phyloP scores from a whole-genome alignment of 345 rosid species.

The Turritis glabra region DNA sequence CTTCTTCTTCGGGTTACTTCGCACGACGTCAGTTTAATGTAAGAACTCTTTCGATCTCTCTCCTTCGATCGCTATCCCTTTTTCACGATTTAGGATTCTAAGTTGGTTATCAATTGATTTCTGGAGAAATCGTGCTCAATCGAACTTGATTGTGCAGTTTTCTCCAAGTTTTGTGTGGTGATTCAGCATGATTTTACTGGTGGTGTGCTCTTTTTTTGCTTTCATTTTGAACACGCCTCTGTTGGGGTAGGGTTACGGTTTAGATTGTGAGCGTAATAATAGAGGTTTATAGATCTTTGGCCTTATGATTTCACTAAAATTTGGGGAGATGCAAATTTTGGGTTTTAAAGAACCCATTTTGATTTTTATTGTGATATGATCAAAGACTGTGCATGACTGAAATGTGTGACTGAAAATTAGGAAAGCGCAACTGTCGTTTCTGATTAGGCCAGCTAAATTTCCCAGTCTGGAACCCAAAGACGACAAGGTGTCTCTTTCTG shows the following conservation, averaged over 20 bases:
- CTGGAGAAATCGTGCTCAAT: neutral
- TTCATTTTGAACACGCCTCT: neutral
- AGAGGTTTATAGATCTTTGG: slow-evolving; percentile 2
- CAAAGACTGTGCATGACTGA: slow-evolving; percentile 27
- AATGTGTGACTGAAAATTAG: slow-evolving; percentile 13
- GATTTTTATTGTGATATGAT: neutral
- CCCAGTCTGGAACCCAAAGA: neutral
- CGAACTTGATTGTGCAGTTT: neutral
- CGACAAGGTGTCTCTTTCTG: slow-evolving; percentile 17
- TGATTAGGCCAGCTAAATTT: neutral
- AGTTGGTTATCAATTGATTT: neutral
- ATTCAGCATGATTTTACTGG: neutral
- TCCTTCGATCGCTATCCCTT: neutral
- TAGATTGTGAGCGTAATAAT: neutral
- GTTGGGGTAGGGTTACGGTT: neutral
- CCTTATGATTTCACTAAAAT: neutral
- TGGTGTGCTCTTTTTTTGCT: neutral
- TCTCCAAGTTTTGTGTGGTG: neutral
- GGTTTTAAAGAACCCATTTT: neutral
- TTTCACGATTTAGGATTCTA: neutral
- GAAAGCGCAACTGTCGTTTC: neutral
- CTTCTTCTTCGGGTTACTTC: slow-evolving; percentile 42
- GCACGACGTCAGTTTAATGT: slow-evolving; percentile 59
- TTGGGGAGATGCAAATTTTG: neutral
- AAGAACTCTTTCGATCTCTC: slow-evolving; percentile 31